Base-by-base conservation (phyloP, 495 filamentous ascomycete genomes). In the Hyphodiscus hymeniophilus region DNA sequence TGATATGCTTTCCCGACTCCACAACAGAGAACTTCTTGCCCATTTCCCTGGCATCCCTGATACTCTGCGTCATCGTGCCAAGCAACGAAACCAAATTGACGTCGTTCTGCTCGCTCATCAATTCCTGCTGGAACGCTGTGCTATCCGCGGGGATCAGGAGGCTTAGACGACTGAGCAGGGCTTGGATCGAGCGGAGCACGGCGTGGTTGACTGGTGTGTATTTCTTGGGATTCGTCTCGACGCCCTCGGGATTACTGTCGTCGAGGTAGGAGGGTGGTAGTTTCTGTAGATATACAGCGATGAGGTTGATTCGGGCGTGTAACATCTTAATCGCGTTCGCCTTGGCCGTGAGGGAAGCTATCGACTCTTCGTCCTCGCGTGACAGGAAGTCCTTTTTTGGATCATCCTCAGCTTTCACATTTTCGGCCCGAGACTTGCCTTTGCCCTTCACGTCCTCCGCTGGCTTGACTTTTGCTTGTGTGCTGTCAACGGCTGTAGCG, bases 251-350 rank as follows among this genome's bases (percentile, higher is more conserved):
- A 12, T 69, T 66, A 11, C 15, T 31, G 28, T 34, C 39, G 1
- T 46, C 45, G 18, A 80, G 66, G 55, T 81, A 76, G 18, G 74
- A 76, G 0, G 79, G 70, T 4, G 87, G 86, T 4, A 92, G 75
- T 33, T 75, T 77, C 43, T 81, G 66, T 40, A 98, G 76, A 62
- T 96, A 97, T 30, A 76, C 74, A 52, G 81, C 83, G 45, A 97
- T 77, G 48, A 97, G 79, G 12, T 76, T 73, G 60, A 98, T 82
- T 38, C 94, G 84, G 13, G 83, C 78, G 59, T 89, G 82, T 43
- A 97, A 76, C 77, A 94, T 95, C 64, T 84, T 85, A 57, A 95
- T 81, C 21, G 94, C 90, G 64, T 97, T 98, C 32, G 80, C 72
- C 55, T 94, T 95, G 40, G 89, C 86, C 12, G 82, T 88, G 23